Evolutionary conservation across 352 stramenopile genomes (phyloP), one percentile per base, ranked within the genome.

Genomic region (Phytophthora citrophthora): DNA sequence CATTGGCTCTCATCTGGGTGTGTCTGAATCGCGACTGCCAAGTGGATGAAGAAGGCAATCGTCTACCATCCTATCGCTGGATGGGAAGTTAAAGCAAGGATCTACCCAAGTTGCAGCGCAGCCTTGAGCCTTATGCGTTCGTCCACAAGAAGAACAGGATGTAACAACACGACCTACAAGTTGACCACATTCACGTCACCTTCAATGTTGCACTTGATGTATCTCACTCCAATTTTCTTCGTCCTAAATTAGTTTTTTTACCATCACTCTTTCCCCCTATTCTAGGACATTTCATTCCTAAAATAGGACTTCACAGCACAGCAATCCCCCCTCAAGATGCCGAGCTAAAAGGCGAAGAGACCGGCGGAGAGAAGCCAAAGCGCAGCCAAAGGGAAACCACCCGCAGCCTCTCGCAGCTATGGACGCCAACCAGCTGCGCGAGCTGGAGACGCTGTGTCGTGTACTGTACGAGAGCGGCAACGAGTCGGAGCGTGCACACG

Each of bases 11-110:
- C 65, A 95, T 95, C 58, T 95, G 88, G 88, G 84, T 95, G 47
- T 95, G 88, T 71, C 73, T 95, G 44, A 95, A 95, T 59, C 80
- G 84, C n/a, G 87, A 95, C 61, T 95, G 87, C 55, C 87, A 94
- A 39, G 69, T 92, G 11, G 87, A 95, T 58, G 87, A 95, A 27
- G 83, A 95, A 29, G 86, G 84, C 40, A 95, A 94, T 29, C 86
- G 85, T 54, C 61, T 95, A 32, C 86, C 88, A 3, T 86, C 86
- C n/a, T 93, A 94, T 59, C 84, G 86, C 67, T 95, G 88, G 88
- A 91, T 95, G 82, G 87, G 86, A 16, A 91, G 71, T 68, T 68
- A 48, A 68, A 29, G 11, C 52, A 12, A 56, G 20, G 12, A 23
- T 44, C 20, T 23, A 24, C 15, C 49, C 36, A 51, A 20, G 20